Conservation (phyloP, 2,329 filamentous ascomycete species). For the Colletotrichum phormii region DNA sequence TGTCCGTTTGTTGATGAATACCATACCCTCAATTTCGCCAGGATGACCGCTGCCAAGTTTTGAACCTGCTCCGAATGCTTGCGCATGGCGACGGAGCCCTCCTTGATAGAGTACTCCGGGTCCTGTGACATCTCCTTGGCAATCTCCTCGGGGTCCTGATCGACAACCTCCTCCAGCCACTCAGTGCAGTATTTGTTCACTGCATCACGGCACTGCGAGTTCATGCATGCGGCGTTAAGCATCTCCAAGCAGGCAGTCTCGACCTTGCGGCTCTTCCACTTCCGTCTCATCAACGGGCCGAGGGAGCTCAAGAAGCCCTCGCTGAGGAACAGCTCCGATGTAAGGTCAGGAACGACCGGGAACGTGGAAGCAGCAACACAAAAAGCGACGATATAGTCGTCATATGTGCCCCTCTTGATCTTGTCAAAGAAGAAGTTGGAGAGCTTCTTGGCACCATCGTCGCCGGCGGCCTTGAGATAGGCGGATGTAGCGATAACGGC, state of each 20-base stretch:
- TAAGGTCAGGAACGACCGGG: constrained; percentile 82
- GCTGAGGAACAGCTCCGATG: constrained; percentile 83
- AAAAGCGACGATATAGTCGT: constrained; percentile 91
- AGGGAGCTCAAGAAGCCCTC: constrained; percentile 87
- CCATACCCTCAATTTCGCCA: constrained; percentile 77
- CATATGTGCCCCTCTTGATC: constrained; percentile 80
- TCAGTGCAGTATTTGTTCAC: constrained; percentile 86
- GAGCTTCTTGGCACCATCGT: constrained; percentile 77
- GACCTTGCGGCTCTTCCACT: constrained; percentile 86
- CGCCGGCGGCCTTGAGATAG: constrained; percentile 81
- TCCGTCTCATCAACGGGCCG: constrained; percentile 80
- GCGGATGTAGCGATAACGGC: constrained; percentile 86
- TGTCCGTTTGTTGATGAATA: constrained; percentile 39
- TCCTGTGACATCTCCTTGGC: constrained; percentile 62
- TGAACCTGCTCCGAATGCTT: constrained; percentile 72
- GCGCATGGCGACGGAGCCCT: constrained; percentile 69
- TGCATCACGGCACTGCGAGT: constrained; percentile 82
- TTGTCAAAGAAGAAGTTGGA: constrained; percentile 79
- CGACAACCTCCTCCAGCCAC: constrained; percentile 88
- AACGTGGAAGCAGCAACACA: constrained; percentile 92
- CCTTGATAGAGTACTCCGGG: constrained; percentile 68
- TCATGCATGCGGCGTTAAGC: constrained; percentile 91
- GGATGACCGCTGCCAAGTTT: constrained; percentile 77
- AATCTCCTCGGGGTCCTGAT: constrained; percentile 72
- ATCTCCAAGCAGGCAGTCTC: constrained; percentile 90